A percentile compares a stretch with the other conserved stretches of the same genome.
phyloP scores from a whole-genome alignment of 2,329 filamentous ascomycete genomes.

The Neonectria faginata region DNA sequence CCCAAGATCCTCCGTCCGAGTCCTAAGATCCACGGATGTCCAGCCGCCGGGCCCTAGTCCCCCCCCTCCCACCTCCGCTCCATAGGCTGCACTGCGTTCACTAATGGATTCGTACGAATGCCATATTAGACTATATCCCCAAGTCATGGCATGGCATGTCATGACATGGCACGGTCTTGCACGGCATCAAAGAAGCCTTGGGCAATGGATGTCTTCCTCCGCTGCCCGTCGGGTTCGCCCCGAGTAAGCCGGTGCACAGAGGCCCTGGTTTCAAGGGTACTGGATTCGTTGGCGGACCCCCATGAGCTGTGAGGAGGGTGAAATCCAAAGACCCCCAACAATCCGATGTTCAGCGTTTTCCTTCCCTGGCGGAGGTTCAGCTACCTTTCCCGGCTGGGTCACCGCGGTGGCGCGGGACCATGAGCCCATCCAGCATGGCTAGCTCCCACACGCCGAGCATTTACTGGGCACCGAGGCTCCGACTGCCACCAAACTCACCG shows the following conservation, averaged over 20 bases:
- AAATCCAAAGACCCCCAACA: slow-evolving; percentile 2
- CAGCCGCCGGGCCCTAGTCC: slow-evolving; percentile 30
- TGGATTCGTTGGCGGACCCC: slow-evolving; percentile 33
- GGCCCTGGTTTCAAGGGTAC: slow-evolving; percentile 28
- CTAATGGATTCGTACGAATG: slow-evolving; percentile 3
- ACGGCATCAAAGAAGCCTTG: slow-evolving; percentile 33
- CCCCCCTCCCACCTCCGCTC: slow-evolving; percentile 16
- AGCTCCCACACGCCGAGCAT: slow-evolving; percentile 32
- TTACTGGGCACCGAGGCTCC: slow-evolving; percentile 28
- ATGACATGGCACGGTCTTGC: slow-evolving; percentile 24
- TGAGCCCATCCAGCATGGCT: slow-evolving; percentile 35
- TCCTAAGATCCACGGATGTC: slow-evolving; percentile 39
- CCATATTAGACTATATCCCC: slow-evolving; percentile 26
- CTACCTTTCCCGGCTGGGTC: slow-evolving; percentile 30
- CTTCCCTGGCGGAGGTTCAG: slow-evolving; percentile 25
- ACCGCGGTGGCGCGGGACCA: slow-evolving; percentile 39
- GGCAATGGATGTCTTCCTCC: slow-evolving; percentile 30
- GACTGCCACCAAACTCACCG: slow-evolving; percentile 41
- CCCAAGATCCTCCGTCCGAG: slow-evolving; percentile 30
- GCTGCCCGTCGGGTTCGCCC: slow-evolving; percentile 38
- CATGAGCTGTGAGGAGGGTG: not conserved
- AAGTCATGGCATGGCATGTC: slow-evolving; percentile 35
- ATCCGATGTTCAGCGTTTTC: not conserved
- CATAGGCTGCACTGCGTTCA: slow-evolving; percentile 1
- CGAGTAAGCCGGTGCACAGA: slow-evolving; percentile 22